Conservation (phyloP, 768 basidiomycete genomes). For the Austroboletus eburneus region DNA sequence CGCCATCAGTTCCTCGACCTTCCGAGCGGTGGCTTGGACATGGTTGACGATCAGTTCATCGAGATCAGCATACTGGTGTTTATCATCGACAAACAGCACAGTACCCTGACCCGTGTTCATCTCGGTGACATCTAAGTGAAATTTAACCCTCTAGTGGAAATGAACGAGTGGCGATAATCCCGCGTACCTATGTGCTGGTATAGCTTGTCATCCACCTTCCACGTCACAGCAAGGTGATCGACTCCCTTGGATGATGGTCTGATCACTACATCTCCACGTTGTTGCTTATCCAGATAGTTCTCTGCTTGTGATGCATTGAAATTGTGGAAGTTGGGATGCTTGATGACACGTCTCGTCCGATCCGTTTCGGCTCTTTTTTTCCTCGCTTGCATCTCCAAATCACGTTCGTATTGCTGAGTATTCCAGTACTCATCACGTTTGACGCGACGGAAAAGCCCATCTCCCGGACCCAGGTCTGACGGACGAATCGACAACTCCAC, state of each 20-base stretch:
- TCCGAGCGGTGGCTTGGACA: constrained; percentile 88
- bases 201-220: constrained; percentile 96
- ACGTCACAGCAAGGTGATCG: constrained; percentile 94
- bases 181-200: constrained; percentile 92
- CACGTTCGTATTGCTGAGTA: constrained; percentile 55
- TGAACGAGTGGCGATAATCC: neutral
- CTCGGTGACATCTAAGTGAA: constrained; percentile 68
- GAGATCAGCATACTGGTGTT: constrained; percentile 85
- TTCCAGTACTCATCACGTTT: constrained; percentile 64
- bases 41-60: constrained; percentile 98
- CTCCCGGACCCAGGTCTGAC: constrained; percentile 56
- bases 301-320: constrained; percentile 90
- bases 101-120: constrained; percentile 68
- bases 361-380: constrained; percentile 86
- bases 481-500: constrained; percentile 74
- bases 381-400: constrained; percentile 67
- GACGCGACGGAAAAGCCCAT: constrained; percentile 57
- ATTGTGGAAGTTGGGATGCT: constrained; percentile 98
- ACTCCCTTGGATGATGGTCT: constrained; percentile 92
- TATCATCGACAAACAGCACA: constrained; percentile 68
- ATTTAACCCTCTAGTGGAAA: constrained; percentile 6
- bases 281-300: constrained; percentile 80
- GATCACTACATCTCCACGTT: constrained; percentile 94
- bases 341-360: constrained; percentile 79
- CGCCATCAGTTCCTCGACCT: constrained; percentile 91